Base-by-base conservation (phyloP, 768 basidiomycete species). In the Rubroboletus pulcherrimus region DNA sequence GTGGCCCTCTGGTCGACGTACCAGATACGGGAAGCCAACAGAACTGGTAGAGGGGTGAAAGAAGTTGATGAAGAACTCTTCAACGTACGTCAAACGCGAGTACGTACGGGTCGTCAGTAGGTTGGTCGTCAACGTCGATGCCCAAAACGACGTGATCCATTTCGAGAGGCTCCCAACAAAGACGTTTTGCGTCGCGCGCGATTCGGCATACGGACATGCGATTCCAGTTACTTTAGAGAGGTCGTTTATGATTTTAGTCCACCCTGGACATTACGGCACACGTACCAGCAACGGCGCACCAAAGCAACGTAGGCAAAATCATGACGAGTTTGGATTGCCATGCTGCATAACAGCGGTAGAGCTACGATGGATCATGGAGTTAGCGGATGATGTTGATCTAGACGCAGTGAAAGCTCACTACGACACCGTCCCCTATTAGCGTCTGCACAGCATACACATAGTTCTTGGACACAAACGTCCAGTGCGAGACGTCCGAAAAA, bases 121-220 rank as follows among this genome's bases (percentile, higher is more conserved):
- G 19, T 54, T 54, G 51, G 37, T 53, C 4, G 26, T 7, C n/a
- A 54, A 19, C 8, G 53, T 52, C 33, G 51, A 41, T 6, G 50
- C 39, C 50, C 50, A 54, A 41, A 54, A 54, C 3, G 24, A 9
- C 9, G 24, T 35, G 14, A 54, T 54, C 50, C 53, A 54, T 29
- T 15, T 8, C n/a, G 39, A 40, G 26, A 53, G 39, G 15, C 15
- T 26, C 7, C 53, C 53, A 7, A 11, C 30, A 24, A 54, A 54
- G 39, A 54, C 24, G 11, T 11, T 5, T 3, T 37, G 35, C 7
- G 34, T 24, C 17, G 19, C 1, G 4, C 6, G 35, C 15, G 17
- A 37, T 37, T 35, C 48, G 10, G 11, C 3, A 11, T 49, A 48
- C 10, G 47, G 47, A 17, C 5, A 10, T 12, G 9, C 48, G 17